Evolutionary conservation across 2,329 filamentous ascomycete species (phyloP).

Genomic region (Aspergillus alliaceus): DNA sequence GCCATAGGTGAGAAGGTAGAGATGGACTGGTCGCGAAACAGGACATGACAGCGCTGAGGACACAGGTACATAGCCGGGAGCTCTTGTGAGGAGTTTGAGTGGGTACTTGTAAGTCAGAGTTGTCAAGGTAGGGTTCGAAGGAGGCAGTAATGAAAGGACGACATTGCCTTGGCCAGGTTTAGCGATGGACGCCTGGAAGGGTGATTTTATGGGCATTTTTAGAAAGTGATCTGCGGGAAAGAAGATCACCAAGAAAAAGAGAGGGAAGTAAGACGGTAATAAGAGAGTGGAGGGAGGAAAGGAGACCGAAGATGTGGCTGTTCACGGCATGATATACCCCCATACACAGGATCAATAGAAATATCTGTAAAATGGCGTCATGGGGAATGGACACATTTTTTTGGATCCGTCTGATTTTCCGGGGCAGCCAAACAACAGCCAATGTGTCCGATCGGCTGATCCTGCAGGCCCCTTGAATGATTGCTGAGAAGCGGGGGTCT

Average conservation of each 20-base stretch:
- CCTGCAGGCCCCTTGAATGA: slow-evolving; percentile 3
- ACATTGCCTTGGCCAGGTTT: slow-evolving; percentile 77
- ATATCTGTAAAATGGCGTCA: slow-evolving; percentile 12
- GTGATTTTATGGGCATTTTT: slow-evolving; percentile 54
- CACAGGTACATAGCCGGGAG: slow-evolving; percentile 61
- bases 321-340: slow-evolving; percentile 10
- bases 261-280: neutral
- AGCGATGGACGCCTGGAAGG: slow-evolving; percentile 73
- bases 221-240: slow-evolving; percentile 14
- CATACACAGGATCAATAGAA: neutral
- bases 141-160: slow-evolving; percentile 70
- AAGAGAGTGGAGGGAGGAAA: neutral
- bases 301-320: slow-evolving; percentile 2
- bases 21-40: slow-evolving; percentile 61
- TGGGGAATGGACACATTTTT: slow-evolving; percentile 1
- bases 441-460: neutral
- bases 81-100: slow-evolving; percentile 85
- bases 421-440: neutral
- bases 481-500: neutral
- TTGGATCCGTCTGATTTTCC: neutral
- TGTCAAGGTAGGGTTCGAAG: slow-evolving; percentile 68
- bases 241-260: neutral
- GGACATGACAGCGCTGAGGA: slow-evolving; percentile 32
- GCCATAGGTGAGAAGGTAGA: slow-evolving; percentile 92
- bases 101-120: slow-evolving; percentile 88